phyloP scores from a whole-genome alignment of 108 stramenopile species.

The Aureococcus anophagefferens region DNA sequence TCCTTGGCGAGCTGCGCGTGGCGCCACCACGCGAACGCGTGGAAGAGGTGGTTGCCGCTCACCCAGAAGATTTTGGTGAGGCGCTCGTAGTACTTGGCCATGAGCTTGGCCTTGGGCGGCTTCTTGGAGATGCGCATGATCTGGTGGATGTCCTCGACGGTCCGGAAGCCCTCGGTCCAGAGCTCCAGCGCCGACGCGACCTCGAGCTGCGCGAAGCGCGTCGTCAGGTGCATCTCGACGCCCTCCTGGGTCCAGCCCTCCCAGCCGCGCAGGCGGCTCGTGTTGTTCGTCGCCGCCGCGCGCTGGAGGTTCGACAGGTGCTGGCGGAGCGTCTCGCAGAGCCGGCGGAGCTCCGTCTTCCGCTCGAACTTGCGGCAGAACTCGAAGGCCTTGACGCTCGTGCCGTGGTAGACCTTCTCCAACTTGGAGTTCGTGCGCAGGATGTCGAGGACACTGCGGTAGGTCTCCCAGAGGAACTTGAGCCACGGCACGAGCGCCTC shows the following conservation, averaged over 20 bases:
- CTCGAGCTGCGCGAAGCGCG: conserved; percentile 89
- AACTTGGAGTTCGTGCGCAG: conserved; percentile 80
- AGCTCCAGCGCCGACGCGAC: conserved; percentile 76
- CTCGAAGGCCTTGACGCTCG: conserved; percentile 64
- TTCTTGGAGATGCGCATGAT: conserved; percentile 78
- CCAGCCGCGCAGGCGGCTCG: conserved; percentile 71
- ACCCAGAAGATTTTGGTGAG: conserved; percentile 94
- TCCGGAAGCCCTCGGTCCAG: conserved; percentile 97
- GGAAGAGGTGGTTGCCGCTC: conserved; percentile 88
- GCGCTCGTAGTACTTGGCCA: conserved; percentile 95
- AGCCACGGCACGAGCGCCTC: conserved; percentile 77
- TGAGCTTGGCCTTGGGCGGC: conserved; percentile 82
- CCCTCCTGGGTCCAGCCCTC: conserved; percentile 84
- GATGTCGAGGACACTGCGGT: conserved; percentile 88
- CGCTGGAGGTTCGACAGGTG: conserved; percentile 84
- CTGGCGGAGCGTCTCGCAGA: conserved; percentile 86
- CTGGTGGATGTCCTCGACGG: conserved; percentile 94
- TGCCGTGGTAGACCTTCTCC: conserved; percentile 82
- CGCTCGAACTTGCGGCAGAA: conserved; percentile 81
- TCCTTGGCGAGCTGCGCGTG: conserved; percentile 78
- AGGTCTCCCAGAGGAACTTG: conserved; percentile 97
- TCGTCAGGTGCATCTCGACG: conserved; percentile 88
- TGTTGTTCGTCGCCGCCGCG: conserved; percentile 13
- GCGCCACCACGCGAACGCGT: conserved; percentile 94
- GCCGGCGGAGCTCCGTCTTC: conserved; percentile 79